Conservation (phyloP, 805 yeast genomes). For the Zygosaccharomyces lentus region DNA sequence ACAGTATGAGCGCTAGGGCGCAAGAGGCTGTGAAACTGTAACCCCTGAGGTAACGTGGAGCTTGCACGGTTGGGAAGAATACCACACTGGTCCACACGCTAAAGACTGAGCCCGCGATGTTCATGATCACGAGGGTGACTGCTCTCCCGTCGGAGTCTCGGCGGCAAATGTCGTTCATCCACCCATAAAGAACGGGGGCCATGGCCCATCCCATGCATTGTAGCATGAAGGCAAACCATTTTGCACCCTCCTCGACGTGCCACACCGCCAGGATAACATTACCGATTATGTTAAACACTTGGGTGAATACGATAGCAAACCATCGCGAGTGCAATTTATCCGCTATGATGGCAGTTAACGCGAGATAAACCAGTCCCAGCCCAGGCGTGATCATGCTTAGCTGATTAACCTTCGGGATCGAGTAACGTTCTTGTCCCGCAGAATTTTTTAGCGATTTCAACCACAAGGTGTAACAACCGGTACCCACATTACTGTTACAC, state of each 20-base stretch:
- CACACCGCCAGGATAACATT: slow-evolving; percentile 51
- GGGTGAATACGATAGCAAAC: slow-evolving; percentile 51
- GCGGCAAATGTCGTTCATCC: slow-evolving; percentile 56
- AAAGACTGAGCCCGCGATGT: slow-evolving; percentile 48
- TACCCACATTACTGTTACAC: slow-evolving; percentile 50
- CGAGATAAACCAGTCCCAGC: slow-evolving; percentile 43
- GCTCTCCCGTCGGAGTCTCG: slow-evolving; percentile 51
- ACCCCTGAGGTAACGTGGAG: slow-evolving; percentile 54
- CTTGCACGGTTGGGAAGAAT: slow-evolving; percentile 45
- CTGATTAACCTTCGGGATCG: slow-evolving; percentile 43
- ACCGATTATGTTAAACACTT: slow-evolving; percentile 48
- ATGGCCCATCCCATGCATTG: slow-evolving; percentile 58
- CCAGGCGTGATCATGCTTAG: slow-evolving; percentile 54
- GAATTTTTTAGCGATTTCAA: slow-evolving; percentile 41
- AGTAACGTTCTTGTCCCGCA: slow-evolving; percentile 28
- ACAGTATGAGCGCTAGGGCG: slow-evolving; percentile 29
- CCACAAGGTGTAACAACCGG: slow-evolving; percentile 58
- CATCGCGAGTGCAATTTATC: slow-evolving; percentile 51
- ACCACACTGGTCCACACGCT: slow-evolving; percentile 50
- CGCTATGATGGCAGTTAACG: slow-evolving; percentile 34
- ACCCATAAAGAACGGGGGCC: slow-evolving; percentile 56
- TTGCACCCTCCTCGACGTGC: slow-evolving; percentile 50
- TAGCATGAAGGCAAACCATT: slow-evolving; percentile 57
- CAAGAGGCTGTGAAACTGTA: slow-evolving; percentile 42
- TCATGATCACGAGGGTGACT: slow-evolving; percentile 48